A percentile compares a stretch with the other conserved stretches of the same genome.
Evolutionary conservation across 257 asterid species (phyloP).

Genomic region (Solanum peruvianum): DNA sequence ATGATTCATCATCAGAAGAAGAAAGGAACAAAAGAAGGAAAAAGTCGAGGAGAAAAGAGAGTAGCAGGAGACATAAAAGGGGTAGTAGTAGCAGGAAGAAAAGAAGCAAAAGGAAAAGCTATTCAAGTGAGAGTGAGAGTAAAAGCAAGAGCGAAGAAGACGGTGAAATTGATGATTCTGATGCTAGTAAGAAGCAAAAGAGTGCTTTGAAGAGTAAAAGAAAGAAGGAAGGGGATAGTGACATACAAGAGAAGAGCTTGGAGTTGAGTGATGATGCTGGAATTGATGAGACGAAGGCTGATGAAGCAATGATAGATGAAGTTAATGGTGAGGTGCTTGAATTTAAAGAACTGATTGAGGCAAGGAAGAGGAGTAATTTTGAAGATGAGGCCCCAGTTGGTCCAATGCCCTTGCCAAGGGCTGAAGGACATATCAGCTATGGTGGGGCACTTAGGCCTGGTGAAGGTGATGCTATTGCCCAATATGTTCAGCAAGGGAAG

Average conservation of each 20-base stretch:
- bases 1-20: not conserved
- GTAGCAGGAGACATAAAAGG: conserved; percentile 11
- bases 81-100: conserved; percentile 21
- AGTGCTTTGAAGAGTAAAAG: conserved; percentile 29
- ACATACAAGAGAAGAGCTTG: conserved; percentile 14
- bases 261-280: conserved; percentile 23
- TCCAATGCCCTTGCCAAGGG: conserved; percentile 89
- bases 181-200: conserved; percentile 32
- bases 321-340: conserved; percentile 33
- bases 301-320: conserved; percentile 31
- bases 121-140: conserved; percentile 25
- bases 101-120: conserved; percentile 24
- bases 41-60: conserved; percentile 23
- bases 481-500: conserved; percentile 96
- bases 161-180: conserved; percentile 57
- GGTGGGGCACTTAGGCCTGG: conserved; percentile 99
- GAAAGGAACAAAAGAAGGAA: conserved; percentile 12
- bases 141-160: conserved; percentile 27
- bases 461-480: conserved; percentile 99
- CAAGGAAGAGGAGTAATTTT: conserved; percentile 34
- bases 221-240: conserved; percentile 29
- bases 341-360: conserved; percentile 63
- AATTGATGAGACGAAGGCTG: conserved; percentile 14
- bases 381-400: conserved; percentile 73
- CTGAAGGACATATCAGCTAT: conserved; percentile 94